Evolutionary conservation across 257 asterid genomes (phyloP), one percentile per base, ranked within the genome.

Genomic region (Solanum tarapatanum): DNA sequence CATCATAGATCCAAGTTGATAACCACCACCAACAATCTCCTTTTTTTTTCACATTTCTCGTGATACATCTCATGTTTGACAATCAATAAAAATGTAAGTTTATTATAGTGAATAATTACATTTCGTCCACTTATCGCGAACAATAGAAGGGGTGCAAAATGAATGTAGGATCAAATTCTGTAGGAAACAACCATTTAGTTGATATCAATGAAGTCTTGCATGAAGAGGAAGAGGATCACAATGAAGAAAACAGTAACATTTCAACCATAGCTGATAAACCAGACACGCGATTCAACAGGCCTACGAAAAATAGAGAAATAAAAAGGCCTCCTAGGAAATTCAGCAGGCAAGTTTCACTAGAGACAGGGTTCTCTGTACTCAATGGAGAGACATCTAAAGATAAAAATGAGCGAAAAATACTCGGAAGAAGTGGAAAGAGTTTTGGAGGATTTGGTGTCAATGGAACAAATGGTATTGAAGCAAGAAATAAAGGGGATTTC

Each of bases 301-400:
- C 43, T 4, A 66, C 26, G 2, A 93, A 88, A 58, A 24, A 28
- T 11, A 88, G 90, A 16, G 97, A 94, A 79, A 39, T 73, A 16
- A 93, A 82, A 91, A 88, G 92, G 45, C 79, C 87, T 64, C 86
- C 77, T 8, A 84, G 88, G 85, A 74, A 89, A 83, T 92, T 96
- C 36, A 93, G 96, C 90, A 84, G 95, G 88, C 99, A 95, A 84
- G 98, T 95, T 11, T 96, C 98, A 8, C 88, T 96, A 64, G 99
- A 96, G 84, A 94, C 99, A 0, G 98, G 98, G 5, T 94, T 96
- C 86, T 94, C 98, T 0, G 98, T 86, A 51, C 93, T 94, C 13
- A 92, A 86, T n/a, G 94, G 90, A 4, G 94, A 89, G 26, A 87
- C 90, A 0, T 89, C 91, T 1, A 91, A 88, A 37, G 88, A 77